phyloP scores from a whole-genome alignment of 495 filamentous ascomycete genomes.

The Darksidea phi region DNA sequence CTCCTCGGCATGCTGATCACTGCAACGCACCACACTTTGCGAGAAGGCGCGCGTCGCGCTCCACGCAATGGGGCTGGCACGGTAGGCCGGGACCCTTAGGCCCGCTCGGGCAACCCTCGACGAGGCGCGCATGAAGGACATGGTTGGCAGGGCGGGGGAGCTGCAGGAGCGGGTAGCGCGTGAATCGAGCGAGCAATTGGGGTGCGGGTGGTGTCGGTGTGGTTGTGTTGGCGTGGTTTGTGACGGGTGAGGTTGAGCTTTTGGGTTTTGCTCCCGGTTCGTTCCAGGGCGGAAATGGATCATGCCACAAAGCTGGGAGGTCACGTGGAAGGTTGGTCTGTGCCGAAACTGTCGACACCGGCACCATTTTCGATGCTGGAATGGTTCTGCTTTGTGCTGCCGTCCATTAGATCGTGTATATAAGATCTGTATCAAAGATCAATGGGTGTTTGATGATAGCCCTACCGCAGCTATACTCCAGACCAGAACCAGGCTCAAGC shows the following conservation, averaged over 20 bases:
- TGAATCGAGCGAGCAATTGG: constrained; percentile 2
- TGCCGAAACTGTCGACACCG: too few species aligned
- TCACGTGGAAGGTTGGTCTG: too few species aligned
- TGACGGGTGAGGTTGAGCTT: neutral
- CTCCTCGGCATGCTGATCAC: constrained; percentile 62
- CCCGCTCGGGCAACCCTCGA: constrained; percentile 23
- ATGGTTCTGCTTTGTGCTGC: too few species aligned
- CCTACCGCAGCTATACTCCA: too few species aligned
- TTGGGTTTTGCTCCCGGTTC: neutral
- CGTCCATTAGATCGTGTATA: too few species aligned
- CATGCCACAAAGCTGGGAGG: too few species aligned
- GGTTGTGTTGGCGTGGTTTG: neutral
- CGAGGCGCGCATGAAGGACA: constrained; percentile 36
- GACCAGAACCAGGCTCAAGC: too few species aligned
- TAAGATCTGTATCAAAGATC: too few species aligned
- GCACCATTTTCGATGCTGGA: too few species aligned
- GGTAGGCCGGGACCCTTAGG: constrained; percentile 25
- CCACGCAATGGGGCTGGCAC: constrained; percentile 21
- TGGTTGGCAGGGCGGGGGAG: constrained; percentile 5
- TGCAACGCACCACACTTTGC: constrained; percentile 26
- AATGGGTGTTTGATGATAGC: too few species aligned
- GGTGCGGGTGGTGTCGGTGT: neutral
- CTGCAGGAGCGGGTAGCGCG: constrained; percentile 11
- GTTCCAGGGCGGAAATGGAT: neutral
- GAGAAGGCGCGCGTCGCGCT: constrained; percentile 33